Conservation (phyloP, 768 basidiomycete genomes). For the Heimioporus sp. region DNA sequence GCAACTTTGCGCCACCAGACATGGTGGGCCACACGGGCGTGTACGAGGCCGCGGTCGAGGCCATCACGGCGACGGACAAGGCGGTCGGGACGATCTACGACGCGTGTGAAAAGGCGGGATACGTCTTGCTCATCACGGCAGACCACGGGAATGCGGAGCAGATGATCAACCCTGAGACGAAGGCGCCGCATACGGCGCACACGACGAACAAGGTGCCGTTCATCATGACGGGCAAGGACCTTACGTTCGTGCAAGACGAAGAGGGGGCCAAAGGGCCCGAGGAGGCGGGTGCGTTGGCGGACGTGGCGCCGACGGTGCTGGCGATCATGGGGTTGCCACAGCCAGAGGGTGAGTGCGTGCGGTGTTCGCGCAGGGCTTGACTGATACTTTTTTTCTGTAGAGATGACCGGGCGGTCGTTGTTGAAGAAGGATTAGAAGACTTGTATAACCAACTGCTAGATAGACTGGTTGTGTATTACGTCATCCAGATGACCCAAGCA, state of each 20-base stretch:
- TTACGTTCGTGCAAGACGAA: slow-evolving; percentile 51
- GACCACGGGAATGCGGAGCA: slow-evolving; percentile 97
- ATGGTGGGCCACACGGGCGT: slow-evolving; percentile 97
- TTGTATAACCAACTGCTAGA: neutral
- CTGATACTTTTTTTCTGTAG: slow-evolving; percentile 13
- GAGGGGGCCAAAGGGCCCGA: slow-evolving; percentile 45
- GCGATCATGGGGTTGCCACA: slow-evolving; percentile 71
- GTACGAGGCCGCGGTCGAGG: slow-evolving; percentile 87
- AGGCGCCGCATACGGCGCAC: slow-evolving; percentile 89
- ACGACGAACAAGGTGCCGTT: slow-evolving; percentile 88
- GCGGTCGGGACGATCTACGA: slow-evolving; percentile 87
- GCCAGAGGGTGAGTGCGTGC: slow-evolving; percentile 54
- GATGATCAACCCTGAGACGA: slow-evolving; percentile 83
- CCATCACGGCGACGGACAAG: slow-evolving; percentile 83
- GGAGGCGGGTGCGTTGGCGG: slow-evolving; percentile 77
- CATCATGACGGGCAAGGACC: slow-evolving; percentile 72
- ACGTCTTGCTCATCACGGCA: slow-evolving; percentile 83
- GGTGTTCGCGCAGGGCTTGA: neutral
- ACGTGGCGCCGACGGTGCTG: slow-evolving; percentile 88
- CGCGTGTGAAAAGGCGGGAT: slow-evolving; percentile 83
- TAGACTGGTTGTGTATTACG: neutral
- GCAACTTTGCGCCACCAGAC: slow-evolving; percentile 96
- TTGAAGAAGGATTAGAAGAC: slow-evolving; percentile 24
- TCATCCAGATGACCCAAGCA: neutral
- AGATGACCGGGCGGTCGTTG: slow-evolving; percentile 31